Evolutionary conservation across 768 basidiomycete species (phyloP), one percentile per base, ranked within the genome.

Genomic region (Trametes gibbosa): DNA sequence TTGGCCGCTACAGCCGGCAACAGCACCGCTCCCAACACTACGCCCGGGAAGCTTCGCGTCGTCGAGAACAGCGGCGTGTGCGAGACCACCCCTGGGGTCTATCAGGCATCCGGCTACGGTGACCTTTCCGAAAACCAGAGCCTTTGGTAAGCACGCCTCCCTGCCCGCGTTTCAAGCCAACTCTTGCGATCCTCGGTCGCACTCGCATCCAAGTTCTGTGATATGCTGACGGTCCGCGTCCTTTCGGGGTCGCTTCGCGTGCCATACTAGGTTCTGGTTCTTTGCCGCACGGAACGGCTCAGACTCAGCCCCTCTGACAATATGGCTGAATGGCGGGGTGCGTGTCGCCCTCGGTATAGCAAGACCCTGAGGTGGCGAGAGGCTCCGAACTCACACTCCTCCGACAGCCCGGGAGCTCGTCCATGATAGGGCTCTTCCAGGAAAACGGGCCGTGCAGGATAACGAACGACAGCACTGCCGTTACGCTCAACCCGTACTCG

Each of bases 321-420:
- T 86, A 13, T 87, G 85, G 86, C 82, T 87, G 57, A 87, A 87
- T 69, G 85, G 85, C 25, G 75, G 74, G 13, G 75, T 77, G 59
- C 61, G 74, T 69, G 8, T n/a, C 24, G 9, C 42, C 16, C 19
- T 34, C 14, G 12, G 29, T 5, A 21, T n/a, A n/a, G 46, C 37
- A 21, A 19, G 24, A 27, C 14, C 13, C 37, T 34, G 25, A 27
- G 2, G 12, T 48, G 21, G 37, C 42, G 45, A 35, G 52, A 32
- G 52, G 42, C 24, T 24, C 17, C 25, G 7, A 24, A 14, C 19
- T 27, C 12, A 21, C 14, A 13, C 43, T 45, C 42, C 34, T 21
- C 34, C 54, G 32, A 14, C 27, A 76, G 72, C 76, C 76, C 19
- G 76, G 76, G 41, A 72, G 70, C 58, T 77, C 76, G 14, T 73